Conservation (phyloP, 2,329 filamentous ascomycete species). For the Alternaria metachromatica region DNA sequence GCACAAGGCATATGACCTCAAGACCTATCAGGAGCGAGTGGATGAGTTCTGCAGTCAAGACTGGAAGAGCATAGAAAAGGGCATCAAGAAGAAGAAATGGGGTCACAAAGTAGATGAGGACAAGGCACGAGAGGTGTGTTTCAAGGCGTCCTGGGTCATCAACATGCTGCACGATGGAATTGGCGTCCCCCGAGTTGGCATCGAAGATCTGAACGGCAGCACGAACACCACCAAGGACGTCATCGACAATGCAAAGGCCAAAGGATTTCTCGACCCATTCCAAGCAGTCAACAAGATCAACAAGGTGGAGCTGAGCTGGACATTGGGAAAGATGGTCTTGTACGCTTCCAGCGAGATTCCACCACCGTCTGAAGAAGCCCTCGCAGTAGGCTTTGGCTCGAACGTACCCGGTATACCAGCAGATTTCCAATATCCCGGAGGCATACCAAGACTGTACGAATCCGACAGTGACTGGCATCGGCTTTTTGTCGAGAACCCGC, state of each 20-base stretch:
- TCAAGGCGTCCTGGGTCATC: conserved; percentile 98
- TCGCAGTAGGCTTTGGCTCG: conserved; percentile 91
- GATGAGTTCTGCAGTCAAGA: conserved; percentile 82
- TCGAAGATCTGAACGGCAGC: conserved; percentile 67
- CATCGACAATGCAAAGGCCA: conserved; percentile 71
- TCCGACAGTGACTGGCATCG: conserved; percentile 62
- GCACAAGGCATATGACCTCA: conserved; percentile 84
- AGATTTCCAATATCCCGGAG: conserved; percentile 85
- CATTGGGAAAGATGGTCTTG: conserved; percentile 92
- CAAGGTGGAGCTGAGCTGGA: conserved; percentile 94
- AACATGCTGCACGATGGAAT: conserved; percentile 96
- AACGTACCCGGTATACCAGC: conserved; percentile 72
- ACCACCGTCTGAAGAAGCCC: conserved; percentile 62
- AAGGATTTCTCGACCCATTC: conserved; percentile 83
- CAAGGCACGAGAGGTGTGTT: conserved; percentile 86
- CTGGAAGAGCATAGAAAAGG: conserved; percentile 77
- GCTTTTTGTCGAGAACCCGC: conserved; percentile 69
- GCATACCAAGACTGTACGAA: conserved; percentile 54
- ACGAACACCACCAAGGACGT: conserved; percentile 77
- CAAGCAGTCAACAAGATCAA: conserved; percentile 92
- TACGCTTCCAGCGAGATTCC: conserved; percentile 91
- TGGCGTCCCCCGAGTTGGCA: conserved; percentile 82
- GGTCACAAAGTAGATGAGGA: conserved; percentile 76
- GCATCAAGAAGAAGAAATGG: conserved; percentile 70
- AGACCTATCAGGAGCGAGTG: conserved; percentile 85